Percentiles rank a stretch among this genome's conserved stretches.
These are phyloP conservation scores for Pythium phragmitis DNA, from an alignment of 352 stramenopile species.

Conservation along the genomic window DNA sequence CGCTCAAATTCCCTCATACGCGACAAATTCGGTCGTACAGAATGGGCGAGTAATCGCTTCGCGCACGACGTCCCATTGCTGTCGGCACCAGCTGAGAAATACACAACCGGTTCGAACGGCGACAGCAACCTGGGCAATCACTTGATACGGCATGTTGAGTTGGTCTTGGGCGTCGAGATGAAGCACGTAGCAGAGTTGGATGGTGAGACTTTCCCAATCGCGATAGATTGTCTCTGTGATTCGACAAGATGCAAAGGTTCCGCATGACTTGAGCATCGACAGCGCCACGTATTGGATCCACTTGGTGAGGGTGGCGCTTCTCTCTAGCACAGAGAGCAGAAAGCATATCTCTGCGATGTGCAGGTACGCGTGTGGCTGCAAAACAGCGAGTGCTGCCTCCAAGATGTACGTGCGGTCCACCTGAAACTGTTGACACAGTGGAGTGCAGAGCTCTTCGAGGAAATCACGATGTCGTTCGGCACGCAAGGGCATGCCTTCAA, in stretches of 20 bases:
- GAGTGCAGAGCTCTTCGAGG: slow-evolving; percentile 69
- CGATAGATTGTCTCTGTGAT: slow-evolving; percentile 79
- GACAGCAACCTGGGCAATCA: slow-evolving; percentile 59
- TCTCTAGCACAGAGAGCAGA: slow-evolving; percentile 59
- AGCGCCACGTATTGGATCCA: slow-evolving; percentile 82
- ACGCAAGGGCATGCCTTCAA: slow-evolving; percentile 24
- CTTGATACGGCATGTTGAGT: slow-evolving; percentile 46
- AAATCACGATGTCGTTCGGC: slow-evolving; percentile 54
- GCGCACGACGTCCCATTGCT: slow-evolving; percentile 59
- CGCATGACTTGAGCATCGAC: slow-evolving; percentile 79
- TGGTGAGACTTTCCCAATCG: slow-evolving; percentile 81
- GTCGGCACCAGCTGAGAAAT: slow-evolving; percentile 71
- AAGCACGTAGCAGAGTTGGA: slow-evolving; percentile 78
- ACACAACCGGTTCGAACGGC: slow-evolving; percentile 73
- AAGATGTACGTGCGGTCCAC: slow-evolving; percentile 78
- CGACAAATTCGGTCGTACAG: slow-evolving; percentile 31
- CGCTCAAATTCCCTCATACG: neutral
- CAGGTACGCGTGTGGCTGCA: slow-evolving; percentile 79
- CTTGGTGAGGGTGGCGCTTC: slow-evolving; percentile 57
- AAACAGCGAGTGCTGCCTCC: slow-evolving; percentile 71
- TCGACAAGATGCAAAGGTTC: slow-evolving; percentile 71
- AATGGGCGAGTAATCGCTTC: slow-evolving; percentile 63
- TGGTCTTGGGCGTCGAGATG: slow-evolving; percentile 62
- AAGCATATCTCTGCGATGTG: slow-evolving; percentile 86
- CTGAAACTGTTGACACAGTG: slow-evolving; percentile 77